Base-by-base conservation (phyloP, 2,329 filamentous ascomycete species). In the Colletotrichum chrysophilum region DNA sequence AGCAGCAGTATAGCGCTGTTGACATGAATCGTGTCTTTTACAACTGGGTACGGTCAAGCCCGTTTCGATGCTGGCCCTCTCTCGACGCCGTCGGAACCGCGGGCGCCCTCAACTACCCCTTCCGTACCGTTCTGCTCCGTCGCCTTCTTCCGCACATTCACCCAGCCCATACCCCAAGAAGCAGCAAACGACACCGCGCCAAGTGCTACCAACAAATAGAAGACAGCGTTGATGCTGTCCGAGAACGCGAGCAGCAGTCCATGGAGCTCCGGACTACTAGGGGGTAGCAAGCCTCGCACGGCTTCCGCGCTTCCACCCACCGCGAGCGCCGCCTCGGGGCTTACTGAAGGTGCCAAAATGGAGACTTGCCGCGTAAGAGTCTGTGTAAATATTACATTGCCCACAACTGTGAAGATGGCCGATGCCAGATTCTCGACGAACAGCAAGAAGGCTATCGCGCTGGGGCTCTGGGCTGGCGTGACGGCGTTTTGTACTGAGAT, bases 1-100 rank as follows among this genome's bases (percentile, higher is more conserved):
- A 43, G 16, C 8, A n/a, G 0, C 1, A 8, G 38, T 0, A 43
- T n/a, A 0, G 16, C 0, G 4, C 16, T 16, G 8, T 43, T 43
- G 18, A 9, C 7, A 16, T n/a, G 38, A 43, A 0, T 43, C 38
- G 0, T 43, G 16, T 0, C 38, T 9, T 0, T 3, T 48, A 5
- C 0, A 18, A 48, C 18, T 48, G 9, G 38, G 18, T 12, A 48
- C 18, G 38, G 38, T 12, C 16, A 48, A n/a, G 18, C 38, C 0
- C 38, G 0, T 21, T 48, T 21, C 43, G n/a, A 48, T 13, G 4
- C 43, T 48, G 9, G 3, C 18, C 5, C 43, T 48, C 4, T 5
- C n/a, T 48, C 9, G 43, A 48, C 2, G 18, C 43, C 43, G 43
- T 48, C 43, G 43, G 18, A 48, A 6, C 10, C n/a, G 10, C 43